These are phyloP conservation scores for Coemansia sp. DNA, from an alignment of 192 early-diverging fungal genomes.

Conservation along the genomic window DNA sequence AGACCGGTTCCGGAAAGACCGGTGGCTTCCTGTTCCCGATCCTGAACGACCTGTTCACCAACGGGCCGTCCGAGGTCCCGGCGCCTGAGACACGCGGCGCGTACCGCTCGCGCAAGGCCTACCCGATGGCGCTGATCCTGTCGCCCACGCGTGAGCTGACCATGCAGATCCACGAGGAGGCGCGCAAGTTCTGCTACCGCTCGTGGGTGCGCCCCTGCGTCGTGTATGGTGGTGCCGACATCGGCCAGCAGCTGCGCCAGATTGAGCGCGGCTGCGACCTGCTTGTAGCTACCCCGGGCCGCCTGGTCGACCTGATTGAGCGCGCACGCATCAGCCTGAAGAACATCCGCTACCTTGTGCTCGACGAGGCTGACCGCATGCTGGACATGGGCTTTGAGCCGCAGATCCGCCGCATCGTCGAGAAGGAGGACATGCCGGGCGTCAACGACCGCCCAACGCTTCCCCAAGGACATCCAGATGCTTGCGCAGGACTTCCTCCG, in stretches of 20 bases:
- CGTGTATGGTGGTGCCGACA: slow-evolving; percentile 94
- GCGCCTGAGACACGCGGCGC: slow-evolving; percentile 43
- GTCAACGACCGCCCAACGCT: slow-evolving; percentile 79
- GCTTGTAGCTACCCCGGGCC: slow-evolving; percentile 91
- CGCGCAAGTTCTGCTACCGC: slow-evolving; percentile 76
- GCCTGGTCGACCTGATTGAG: slow-evolving; percentile 87
- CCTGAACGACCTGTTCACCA: slow-evolving; percentile 84
- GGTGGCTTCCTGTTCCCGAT: slow-evolving; percentile 98
- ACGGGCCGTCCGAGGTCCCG: slow-evolving; percentile 61
- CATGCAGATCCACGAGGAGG: slow-evolving; percentile 64
- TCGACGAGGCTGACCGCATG: slow-evolving; percentile 92
- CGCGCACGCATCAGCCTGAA: slow-evolving; percentile 70
- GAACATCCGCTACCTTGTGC: slow-evolving; percentile 67
- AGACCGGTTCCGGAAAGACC: slow-evolving; percentile 95
- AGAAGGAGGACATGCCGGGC: slow-evolving; percentile 68
- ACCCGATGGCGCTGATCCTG: slow-evolving; percentile 63
- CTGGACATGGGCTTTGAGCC: slow-evolving; percentile 98
- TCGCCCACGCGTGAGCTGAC: slow-evolving; percentile 79
- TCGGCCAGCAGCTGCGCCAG: slow-evolving; percentile 79
- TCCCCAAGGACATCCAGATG: slow-evolving; percentile 86
- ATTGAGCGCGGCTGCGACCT: slow-evolving; percentile 93
- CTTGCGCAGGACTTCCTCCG: slow-evolving; percentile 91
- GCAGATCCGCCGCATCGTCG: slow-evolving; percentile 85
- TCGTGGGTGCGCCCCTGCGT: slow-evolving; percentile 93
- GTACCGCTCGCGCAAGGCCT: slow-evolving; percentile 59